These are phyloP conservation scores for Asterochloris erici DNA, from an alignment of 139 green algal genomes.

Conservation along the genomic window DNA sequence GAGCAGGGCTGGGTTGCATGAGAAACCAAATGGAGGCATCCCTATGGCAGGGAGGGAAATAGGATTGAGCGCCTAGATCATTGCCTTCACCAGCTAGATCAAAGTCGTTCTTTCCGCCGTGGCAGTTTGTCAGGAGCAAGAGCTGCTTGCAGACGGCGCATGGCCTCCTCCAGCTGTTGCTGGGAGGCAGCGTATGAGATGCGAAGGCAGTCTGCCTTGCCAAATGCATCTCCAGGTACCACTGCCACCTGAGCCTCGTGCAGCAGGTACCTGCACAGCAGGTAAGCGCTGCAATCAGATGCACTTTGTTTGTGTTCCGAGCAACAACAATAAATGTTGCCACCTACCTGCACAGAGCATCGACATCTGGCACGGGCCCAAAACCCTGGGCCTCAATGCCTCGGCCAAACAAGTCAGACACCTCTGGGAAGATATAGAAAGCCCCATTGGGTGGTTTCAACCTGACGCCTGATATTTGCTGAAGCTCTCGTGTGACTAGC, in stretches of 20 bases:
- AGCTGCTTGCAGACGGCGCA: constrained; percentile 68
- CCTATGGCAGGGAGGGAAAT: no score
- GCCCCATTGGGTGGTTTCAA: constrained; percentile 73
- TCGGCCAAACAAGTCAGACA: constrained; percentile 72
- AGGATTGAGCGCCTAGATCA: no score
- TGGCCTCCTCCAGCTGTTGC: constrained; percentile 69
- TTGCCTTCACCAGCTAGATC: no score
- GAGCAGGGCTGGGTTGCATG: no score
- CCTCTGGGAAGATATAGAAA: constrained; percentile 95
- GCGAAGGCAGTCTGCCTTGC: constrained; percentile 78
- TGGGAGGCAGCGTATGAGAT: constrained; percentile 92
- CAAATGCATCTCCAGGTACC: constrained; percentile 95
- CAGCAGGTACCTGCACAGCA: constrained; percentile 40
- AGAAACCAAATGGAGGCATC: no score
- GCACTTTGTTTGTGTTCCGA: not conserved
- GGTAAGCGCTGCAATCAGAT: not conserved
- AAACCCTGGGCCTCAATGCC: constrained; percentile 57
- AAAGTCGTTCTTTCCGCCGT: no score
- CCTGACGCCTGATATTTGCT: constrained; percentile 70
- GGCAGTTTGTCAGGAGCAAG: constrained; percentile 29
- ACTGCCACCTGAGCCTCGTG: constrained; percentile 75
- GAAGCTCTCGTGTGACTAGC: constrained; percentile 66
- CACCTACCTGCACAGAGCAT: constrained; percentile 79
- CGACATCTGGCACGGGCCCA: constrained; percentile 72
- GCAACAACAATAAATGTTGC: no score